Evolutionary conservation across 1,139 yeast species (phyloP).

Genomic region (Kazachstania sp.): DNA sequence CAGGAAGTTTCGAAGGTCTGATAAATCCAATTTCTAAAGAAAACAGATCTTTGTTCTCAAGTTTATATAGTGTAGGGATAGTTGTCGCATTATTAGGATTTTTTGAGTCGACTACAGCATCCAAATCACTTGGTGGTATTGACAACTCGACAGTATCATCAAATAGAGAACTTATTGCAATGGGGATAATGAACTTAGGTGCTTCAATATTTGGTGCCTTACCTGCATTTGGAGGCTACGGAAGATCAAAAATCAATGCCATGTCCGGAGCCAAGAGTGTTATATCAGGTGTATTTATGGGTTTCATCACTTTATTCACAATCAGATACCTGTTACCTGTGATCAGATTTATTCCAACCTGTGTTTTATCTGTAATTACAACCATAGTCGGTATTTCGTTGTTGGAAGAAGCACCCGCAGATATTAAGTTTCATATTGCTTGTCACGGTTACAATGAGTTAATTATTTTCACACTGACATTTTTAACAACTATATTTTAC

Average conservation of each 20-base stretch:
- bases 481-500: constrained; percentile 63
- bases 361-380: constrained; percentile 75
- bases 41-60: constrained; percentile 23
- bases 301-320: constrained; percentile 58
- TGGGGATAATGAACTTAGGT: constrained; percentile 66
- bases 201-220: constrained; percentile 65
- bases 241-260: constrained; percentile 83
- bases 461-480: constrained; percentile 62
- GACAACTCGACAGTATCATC: constrained; percentile 63
- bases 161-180: constrained; percentile 69
- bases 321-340: constrained; percentile 52
- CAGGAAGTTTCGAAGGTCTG: constrained; percentile 36
- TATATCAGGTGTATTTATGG: constrained; percentile 74
- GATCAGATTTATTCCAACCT: constrained; percentile 68
- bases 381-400: constrained; percentile 71
- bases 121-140: constrained; percentile 63
- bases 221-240: constrained; percentile 96
- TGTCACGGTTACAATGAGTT: constrained; percentile 74
- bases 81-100: constrained; percentile 83
- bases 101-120: constrained; percentile 90
- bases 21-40: constrained; percentile 41
- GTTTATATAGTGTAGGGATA: constrained; percentile 50
- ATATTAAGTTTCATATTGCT: constrained; percentile 61
- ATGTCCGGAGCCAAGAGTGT: constrained; percentile 82
- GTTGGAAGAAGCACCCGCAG: constrained; percentile 82